phyloP scores from a whole-genome alignment of 345 rosid genomes.

The Microthlaspi erraticum region DNA sequence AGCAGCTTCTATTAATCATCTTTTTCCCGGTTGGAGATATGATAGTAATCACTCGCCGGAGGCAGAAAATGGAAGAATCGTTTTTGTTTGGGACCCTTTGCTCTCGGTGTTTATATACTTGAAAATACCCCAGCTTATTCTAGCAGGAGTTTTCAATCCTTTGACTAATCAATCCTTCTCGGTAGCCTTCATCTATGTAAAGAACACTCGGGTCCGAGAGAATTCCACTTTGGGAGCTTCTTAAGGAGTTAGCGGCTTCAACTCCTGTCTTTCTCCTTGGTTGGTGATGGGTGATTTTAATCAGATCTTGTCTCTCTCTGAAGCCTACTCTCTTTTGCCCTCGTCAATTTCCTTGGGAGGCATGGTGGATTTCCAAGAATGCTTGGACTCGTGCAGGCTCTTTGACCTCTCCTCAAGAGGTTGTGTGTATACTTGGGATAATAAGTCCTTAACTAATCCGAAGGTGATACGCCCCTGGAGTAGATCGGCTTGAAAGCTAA shows the following conservation, averaged over 20 bases:
- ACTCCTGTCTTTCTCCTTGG: background rate
- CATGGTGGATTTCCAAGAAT: background rate
- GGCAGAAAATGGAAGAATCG: background rate
- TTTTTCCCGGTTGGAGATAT: too few relatives aligned
- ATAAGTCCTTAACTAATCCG: background rate
- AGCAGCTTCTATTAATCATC: too few relatives aligned
- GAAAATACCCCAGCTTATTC: background rate
- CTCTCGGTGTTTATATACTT: background rate
- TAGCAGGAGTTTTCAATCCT: background rate
- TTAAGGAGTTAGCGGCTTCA: accelerated
- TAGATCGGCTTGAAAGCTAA: too few relatives aligned
- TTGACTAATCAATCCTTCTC: too few relatives aligned
- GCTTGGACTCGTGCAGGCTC: background rate
- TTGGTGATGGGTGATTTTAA: background rate
- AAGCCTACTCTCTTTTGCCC: background rate
- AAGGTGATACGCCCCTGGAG: too few relatives aligned
- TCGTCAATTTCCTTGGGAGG: accelerated
- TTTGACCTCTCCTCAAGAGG: background rate
- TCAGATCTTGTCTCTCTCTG: background rate
- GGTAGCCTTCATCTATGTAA: too few relatives aligned
- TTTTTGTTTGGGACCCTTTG: background rate
- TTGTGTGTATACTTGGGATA: background rate
- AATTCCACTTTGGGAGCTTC: accelerated
- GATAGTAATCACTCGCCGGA: background rate
- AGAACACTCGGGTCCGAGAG: background rate